Percentiles rank a stretch among this genome's conserved stretches.
phyloP scores from a whole-genome alignment of 1,284 basidiomycete species.

The Fomitiporia mediterranea region DNA sequence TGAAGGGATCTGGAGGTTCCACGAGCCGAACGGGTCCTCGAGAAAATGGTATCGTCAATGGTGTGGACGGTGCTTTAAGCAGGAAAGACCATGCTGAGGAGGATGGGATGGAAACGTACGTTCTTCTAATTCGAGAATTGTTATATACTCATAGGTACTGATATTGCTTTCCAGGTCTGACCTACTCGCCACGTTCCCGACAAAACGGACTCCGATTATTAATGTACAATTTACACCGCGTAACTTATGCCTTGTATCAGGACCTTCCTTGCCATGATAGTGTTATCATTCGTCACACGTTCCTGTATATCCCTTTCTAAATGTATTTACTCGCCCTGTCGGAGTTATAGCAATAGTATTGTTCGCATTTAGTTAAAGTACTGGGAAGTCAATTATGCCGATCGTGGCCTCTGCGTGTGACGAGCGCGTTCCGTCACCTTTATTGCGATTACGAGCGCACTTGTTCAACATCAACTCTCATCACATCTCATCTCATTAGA shows the following conservation, averaged over 20 bases:
- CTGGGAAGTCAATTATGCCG: no score
- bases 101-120: slow-evolving; percentile 60
- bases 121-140: slow-evolving; percentile 4
- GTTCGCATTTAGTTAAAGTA: not conserved
- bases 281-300: no score
- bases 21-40: slow-evolving; percentile 39
- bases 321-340: slow-evolving; percentile 1
- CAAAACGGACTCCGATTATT: slow-evolving; percentile 90
- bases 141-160: slow-evolving; percentile 12
- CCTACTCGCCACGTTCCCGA: slow-evolving; percentile 86
- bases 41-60: slow-evolving; percentile 46
- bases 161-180: slow-evolving; percentile 57
- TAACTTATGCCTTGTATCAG: slow-evolving; percentile 90
- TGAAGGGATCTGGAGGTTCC: slow-evolving; percentile 73
- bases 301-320: slow-evolving; percentile 2
- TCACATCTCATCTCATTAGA: not conserved
- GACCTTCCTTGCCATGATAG: slow-evolving; percentile 56
- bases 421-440: slow-evolving; percentile 5
- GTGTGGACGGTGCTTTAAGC: slow-evolving; percentile 24
- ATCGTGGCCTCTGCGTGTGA: not conserved
- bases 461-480: slow-evolving; percentile 1
- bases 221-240: slow-evolving; percentile 93
- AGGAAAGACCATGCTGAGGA: slow-evolving; percentile 36
- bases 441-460: not conserved
- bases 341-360: no score